Conservation (phyloP, 2,329 filamentous ascomycete species). For the Cladosporium sp. region DNA sequence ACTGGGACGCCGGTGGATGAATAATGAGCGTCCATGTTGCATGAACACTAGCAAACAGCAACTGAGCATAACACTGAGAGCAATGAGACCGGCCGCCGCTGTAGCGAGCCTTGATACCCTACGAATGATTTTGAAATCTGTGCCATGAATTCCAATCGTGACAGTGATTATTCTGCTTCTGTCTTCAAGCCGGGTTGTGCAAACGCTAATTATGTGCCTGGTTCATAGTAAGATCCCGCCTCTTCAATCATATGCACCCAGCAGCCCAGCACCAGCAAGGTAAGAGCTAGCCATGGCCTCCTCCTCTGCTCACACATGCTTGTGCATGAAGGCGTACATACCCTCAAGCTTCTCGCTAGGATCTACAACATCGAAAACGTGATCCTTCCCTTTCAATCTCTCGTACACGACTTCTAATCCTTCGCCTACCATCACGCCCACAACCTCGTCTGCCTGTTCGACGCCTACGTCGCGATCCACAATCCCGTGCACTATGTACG, state of each 20-base stretch:
- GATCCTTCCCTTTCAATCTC: constrained; percentile 23
- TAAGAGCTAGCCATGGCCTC: too few species aligned
- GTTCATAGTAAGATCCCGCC: too few species aligned
- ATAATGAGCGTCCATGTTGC: not conserved
- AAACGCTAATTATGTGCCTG: too few species aligned
- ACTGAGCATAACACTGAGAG: not conserved
- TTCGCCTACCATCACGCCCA: constrained; percentile 26
- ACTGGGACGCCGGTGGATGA: not conserved
- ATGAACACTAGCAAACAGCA: not conserved
- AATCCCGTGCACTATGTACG: constrained; percentile 29
- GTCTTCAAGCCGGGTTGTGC: too few species aligned
- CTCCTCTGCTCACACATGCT: constrained; percentile 19
- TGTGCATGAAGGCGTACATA: constrained; percentile 27
- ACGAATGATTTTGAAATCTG: too few species aligned
- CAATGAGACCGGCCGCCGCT: constrained; percentile 1
- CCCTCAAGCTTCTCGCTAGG: constrained; percentile 21
- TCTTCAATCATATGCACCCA: too few species aligned
- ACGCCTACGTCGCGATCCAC: constrained; percentile 26
- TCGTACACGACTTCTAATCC: constrained; percentile 26
- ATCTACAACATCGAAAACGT: constrained; percentile 24
- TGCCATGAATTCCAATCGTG: too few species aligned
- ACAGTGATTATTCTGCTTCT: too few species aligned
- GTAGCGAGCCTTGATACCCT: not conserved
- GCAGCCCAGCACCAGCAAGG: too few species aligned
- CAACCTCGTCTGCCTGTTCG: constrained; percentile 29